These are phyloP conservation scores for sunflower (Helianthus annuus) DNA, from an alignment of 129 eudicot genomes.

Conservation along the genomic window DNA sequence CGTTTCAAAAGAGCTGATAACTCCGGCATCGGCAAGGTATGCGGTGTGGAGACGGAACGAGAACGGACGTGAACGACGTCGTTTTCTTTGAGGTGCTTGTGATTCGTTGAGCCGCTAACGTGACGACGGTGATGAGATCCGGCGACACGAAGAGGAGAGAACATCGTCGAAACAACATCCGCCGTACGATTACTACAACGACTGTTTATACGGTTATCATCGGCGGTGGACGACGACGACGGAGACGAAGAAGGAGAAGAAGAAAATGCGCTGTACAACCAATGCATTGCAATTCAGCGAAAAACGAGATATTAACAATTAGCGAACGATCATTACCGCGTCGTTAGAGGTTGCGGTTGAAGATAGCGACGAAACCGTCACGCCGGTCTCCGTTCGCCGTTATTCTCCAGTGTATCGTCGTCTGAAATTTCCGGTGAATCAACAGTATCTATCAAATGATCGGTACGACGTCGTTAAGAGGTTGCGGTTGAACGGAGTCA, in stretches of 20 bases:
- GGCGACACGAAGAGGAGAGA: not conserved
- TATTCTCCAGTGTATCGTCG: not conserved
- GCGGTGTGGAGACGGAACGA: slow-evolving; percentile 12
- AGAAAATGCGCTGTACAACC: slow-evolving; percentile 43
- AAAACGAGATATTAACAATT: not conserved
- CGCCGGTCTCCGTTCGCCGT: not conserved
- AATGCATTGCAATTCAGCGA: slow-evolving; percentile 37
- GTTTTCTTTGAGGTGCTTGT: slow-evolving; percentile 4
- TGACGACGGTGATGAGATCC: slow-evolving; percentile 19
- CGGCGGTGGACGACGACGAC: not conserved
- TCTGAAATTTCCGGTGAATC: not conserved
- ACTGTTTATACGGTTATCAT: not conserved
- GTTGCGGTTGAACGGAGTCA: too few relatives aligned
- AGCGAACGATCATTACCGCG: not conserved
- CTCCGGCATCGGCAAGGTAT: slow-evolving; percentile 66
- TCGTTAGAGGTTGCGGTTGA: not conserved
- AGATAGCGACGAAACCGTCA: not conserved
- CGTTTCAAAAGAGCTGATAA: slow-evolving; percentile 29
- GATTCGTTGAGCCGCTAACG: not conserved
- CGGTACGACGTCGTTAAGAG: too few relatives aligned
- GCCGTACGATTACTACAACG: not conserved
- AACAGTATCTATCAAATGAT: not conserved
- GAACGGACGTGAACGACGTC: slow-evolving; percentile 7
- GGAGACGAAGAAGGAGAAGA: not conserved
- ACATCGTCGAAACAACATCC: not conserved